These are phyloP conservation scores for Alternaria incomplexa DNA, from an alignment of 2,329 filamentous ascomycete species.

Conservation along the genomic window DNA sequence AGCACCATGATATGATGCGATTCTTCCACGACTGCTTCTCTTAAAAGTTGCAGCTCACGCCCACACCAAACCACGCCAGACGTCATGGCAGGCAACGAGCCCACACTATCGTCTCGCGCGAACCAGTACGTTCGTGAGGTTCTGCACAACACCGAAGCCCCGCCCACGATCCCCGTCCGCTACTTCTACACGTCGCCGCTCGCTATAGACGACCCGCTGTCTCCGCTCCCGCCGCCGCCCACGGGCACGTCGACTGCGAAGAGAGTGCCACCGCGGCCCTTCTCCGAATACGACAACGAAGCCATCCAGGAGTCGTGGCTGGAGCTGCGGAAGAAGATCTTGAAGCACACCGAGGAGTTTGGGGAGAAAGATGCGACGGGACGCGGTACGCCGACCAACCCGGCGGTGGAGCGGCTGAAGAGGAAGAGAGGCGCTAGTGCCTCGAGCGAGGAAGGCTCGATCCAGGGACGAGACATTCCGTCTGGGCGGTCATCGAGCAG, in stretches of 20 bases:
- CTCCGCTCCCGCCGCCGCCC: constrained; percentile 63
- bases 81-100: constrained; percentile 27
- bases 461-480: constrained; percentile 40
- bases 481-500: constrained; percentile 22
- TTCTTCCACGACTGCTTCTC: constrained; percentile 3
- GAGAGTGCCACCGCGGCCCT: constrained; percentile 73
- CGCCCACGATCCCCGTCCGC: constrained; percentile 44
- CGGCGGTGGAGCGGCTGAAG: constrained; percentile 42
- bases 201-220: constrained; percentile 88
- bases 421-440: constrained; percentile 40
- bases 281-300: constrained; percentile 78
- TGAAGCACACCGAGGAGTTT: constrained; percentile 50
- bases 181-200: constrained; percentile 87
- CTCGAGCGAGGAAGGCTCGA: constrained; percentile 28
- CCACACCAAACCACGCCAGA: neutral
- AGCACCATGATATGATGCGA: constrained; percentile 22
- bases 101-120: constrained; percentile 39
- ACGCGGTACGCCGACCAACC: constrained; percentile 38
- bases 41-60: constrained; percentile 5
- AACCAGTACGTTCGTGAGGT: constrained; percentile 55
- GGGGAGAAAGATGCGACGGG: constrained; percentile 40
- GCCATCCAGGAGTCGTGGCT: constrained; percentile 81
- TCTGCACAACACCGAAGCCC: constrained; percentile 47
- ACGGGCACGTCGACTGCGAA: constrained; percentile 54
- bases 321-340: constrained; percentile 60